These are phyloP conservation scores for Flaveria linearis DNA, from an alignment of 129 eudicot genomes.

Conservation along the genomic window DNA sequence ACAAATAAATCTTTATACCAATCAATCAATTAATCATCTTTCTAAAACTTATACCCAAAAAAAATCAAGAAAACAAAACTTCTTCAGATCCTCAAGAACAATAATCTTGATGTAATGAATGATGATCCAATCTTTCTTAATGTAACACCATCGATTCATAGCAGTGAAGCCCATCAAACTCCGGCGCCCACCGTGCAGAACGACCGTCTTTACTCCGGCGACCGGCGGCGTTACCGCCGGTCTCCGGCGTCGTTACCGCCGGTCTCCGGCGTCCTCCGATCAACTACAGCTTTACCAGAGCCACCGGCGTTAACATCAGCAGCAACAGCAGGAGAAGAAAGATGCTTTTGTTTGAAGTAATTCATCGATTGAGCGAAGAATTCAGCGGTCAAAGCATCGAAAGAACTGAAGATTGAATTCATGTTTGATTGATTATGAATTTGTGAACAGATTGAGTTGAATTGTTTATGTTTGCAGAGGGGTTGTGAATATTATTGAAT, in stretches of 20 bases:
- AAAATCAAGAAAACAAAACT: not conserved
- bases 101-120: not conserved
- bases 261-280: constrained; percentile 6
- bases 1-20: constrained; percentile 2
- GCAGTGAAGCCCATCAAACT: constrained; percentile 50
- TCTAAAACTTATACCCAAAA: not conserved
- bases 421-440: constrained; percentile 20
- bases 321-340: not conserved
- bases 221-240: not conserved
- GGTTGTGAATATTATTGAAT: no score
- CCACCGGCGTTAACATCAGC: not conserved
- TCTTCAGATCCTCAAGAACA: constrained; percentile 1
- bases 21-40: not conserved
- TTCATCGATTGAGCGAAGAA: constrained; percentile 28
- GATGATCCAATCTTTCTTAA: constrained; percentile 4
- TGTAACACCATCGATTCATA: constrained; percentile 41
- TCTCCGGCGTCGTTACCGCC: not conserved
- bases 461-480: not conserved
- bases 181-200: constrained; percentile 37
- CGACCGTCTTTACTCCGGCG: not conserved
- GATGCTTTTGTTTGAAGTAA: constrained; percentile 11
- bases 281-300: not conserved
- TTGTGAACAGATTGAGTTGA: not conserved
- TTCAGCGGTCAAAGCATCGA: constrained; percentile 44
- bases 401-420: constrained; percentile 56